Base-by-base conservation (phyloP, 805 yeast species). In the Candida maris region DNA sequence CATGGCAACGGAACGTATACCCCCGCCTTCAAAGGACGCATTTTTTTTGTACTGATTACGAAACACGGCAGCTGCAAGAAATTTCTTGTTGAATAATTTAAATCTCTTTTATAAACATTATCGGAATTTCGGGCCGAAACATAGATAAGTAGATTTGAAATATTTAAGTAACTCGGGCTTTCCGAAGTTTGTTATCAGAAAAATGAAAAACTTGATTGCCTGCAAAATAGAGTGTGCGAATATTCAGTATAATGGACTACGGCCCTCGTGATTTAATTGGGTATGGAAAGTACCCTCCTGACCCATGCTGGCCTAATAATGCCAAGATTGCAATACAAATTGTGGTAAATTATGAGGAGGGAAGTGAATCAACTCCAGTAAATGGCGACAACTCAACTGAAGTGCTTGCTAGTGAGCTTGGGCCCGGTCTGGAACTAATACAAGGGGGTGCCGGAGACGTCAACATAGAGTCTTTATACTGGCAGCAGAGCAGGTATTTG, bases 281-380 rank as follows among this genome's bases (percentile, higher is more conserved):
- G 6, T 54, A 54, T 34, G 59, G 59, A 10, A 57, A 52, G 32
- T 32, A 34, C 24, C 46, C 54, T 10, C 33, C 52, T 18, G 51
- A 52, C 26, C 44, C 50, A 17, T 35, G 49, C 34, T 54, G 59
- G 59, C 59, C 59, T 4, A 39, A 46, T 27, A 37, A 38, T 13
- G 44, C 46, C 15, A 48, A 40, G 23, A 41, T 52, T 19, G 59
- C 59, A 5, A 45, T 54, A 14, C 48, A 54, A 1, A 52, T 54
- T 28, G 48, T 54, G 14, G 38, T 54, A 13, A 54, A 54, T 33
- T 52, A 54, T 27, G 59, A 54, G 38, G 59, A 54, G 42, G 59
- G 59, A 30, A 54, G 49, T 28, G 59, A 54, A 36, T 41, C 37
- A 23, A 34, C 34, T 32, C 25, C 44, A 16, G 19, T 34, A 9